Evolutionary conservation across 179 eudicot species (phyloP), one percentile per base, ranked within the genome.

Genomic region (Spinacia oleracea): DNA sequence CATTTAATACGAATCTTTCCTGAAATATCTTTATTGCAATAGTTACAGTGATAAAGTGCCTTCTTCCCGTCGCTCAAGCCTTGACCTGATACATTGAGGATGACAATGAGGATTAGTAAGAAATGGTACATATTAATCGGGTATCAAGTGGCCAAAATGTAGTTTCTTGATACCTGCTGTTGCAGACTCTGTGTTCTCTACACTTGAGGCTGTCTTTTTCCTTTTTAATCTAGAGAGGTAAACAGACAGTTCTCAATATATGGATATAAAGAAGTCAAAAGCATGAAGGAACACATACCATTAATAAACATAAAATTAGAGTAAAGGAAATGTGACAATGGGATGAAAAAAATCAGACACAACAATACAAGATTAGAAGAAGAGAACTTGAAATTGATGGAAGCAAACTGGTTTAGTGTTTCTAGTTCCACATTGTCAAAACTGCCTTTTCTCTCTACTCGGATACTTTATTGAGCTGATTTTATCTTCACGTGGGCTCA

Each of bases 21-120:
- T 15, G 96, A 85, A 56, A 94, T 89, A 79, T 94, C 97, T 85
- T 92, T 94, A 90, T 87, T 90, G 89, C 98, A 94, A 84, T 94
- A 94, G 70, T 94, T 94, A 84, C 98, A 94, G 75, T 92, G 98
- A 79, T 90, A 94, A 74, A 88, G 85, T 59, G 94, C 94, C 81
- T 83, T 89, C 83, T 90, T 89, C 74, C 91, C 97, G 45, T 93
- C 98, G 78, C 78, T 80, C 71, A 78, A 84, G 77, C 86, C 84
- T 85, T 88, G 93, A 65, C 93, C 98, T 93, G 81, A 78, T 66
- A 79, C 72, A 90, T 56, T 53, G 76, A 75, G 63, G 15, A 71
- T 60, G 76, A 75, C 58, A 11, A 71, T 60, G 68, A 81, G 9
- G 27, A 77, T 73, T 21, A 45, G 72, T 38, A 69, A 79, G 35